Conservation (phyloP, 257 asterid species). For the Petunia secreta region DNA sequence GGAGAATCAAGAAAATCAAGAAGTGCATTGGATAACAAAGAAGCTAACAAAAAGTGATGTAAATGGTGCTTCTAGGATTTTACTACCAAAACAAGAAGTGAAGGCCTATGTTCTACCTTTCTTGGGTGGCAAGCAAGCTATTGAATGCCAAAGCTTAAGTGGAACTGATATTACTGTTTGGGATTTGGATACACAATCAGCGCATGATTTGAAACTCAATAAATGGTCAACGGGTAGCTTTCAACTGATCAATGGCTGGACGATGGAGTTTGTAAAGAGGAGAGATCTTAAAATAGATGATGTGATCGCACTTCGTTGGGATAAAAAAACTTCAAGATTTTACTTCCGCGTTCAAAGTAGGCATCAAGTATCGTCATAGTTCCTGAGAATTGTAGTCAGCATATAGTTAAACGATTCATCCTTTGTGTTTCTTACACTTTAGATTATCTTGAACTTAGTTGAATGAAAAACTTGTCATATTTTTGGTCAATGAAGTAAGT, state of each 20-base stretch:
- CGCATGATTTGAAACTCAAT: background rate
- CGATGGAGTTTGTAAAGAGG: background rate
- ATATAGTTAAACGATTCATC: no score
- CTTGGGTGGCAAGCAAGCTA: background rate
- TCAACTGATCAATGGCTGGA: background rate
- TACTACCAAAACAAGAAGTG: background rate
- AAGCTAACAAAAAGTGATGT: background rate
- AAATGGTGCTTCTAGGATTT: conserved; percentile 1
- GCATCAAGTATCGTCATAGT: no score
- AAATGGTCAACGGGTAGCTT: background rate
- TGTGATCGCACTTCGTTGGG: background rate
- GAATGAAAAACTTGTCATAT: no score
- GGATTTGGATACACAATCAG: conserved; percentile 4
- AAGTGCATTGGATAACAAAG: background rate
- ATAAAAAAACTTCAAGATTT: background rate
- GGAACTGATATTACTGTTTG: background rate
- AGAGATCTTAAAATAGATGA: background rate
- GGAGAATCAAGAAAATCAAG: no score
- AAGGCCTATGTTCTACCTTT: background rate
- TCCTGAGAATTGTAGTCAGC: no score
- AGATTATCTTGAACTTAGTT: no score
- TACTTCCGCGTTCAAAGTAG: background rate
- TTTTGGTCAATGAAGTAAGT: no score
- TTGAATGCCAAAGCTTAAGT: background rate
- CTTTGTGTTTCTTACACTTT: no score